Evolutionary conservation across 2,329 filamentous ascomycete genomes (phyloP), one percentile per base, ranked within the genome.

Genomic region (Arthrobotrys pseudoclavata): DNA sequence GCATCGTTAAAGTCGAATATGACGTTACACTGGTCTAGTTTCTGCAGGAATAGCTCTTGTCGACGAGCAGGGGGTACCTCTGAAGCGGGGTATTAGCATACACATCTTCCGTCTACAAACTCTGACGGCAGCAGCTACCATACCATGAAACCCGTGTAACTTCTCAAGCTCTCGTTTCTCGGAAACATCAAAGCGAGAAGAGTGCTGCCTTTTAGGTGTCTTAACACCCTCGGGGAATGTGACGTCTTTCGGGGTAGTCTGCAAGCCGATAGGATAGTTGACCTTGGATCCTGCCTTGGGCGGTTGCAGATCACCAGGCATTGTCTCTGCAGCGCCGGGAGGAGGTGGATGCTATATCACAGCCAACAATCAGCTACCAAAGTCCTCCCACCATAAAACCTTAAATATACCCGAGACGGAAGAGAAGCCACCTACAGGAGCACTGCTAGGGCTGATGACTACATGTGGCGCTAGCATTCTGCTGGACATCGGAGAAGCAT

Each of bases 1-100:
- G 95, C 93, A 84, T 99, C 96, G 84, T 98, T 99, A 86, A 99
- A 99, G 86, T 99, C 96, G 83, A 99, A 99, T 82, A 99, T 99
- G 86, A 99, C 96, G 83, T 99, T 99, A 87, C 96, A 99, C 84
- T 99, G 96, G 82, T 98, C 96, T 81, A 99, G 96, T 87, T 99
- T 99, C 83, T 98, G 94, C 94, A 99, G 97, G 85, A 99, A 99
- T 18, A 99, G 89, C 81, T 98, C 95, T 85, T 97, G 94, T 79
- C 96, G 90, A 79, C 95, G 90, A 83, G 97, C 97, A 15, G 96
- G 96, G 10, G 95, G 92, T 26, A 98, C 96, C 85, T 99, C 96
- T 82, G 13, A 64, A 50, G 40, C 22, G 22, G 69, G 47, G 40
- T 52, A 47, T 67, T 50, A 69, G 62, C 18, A 72, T 68, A 66